Percentiles rank a stretch among this genome's conserved stretches.
Conservation (phyloP, 371 early-diverging fungal species). For the Capniomyces stellatus region DNA sequence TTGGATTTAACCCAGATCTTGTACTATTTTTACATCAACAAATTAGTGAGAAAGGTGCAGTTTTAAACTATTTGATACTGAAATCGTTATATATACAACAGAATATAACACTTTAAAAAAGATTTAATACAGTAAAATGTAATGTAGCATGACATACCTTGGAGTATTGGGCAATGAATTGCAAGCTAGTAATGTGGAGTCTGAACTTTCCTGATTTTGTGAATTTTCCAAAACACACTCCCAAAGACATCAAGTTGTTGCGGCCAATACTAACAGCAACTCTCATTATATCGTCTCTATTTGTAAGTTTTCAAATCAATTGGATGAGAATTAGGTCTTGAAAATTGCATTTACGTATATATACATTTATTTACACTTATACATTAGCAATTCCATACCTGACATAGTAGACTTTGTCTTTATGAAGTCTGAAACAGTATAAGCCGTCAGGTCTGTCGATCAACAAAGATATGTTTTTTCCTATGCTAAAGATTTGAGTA, state of each 20-base stretch:
- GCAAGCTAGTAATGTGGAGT: conserved; percentile 86
- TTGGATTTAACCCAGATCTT: conserved; percentile 98
- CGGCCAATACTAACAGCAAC: conserved; percentile 66
- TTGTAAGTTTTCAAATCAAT: conserved; percentile 9
- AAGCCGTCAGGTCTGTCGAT: conserved; percentile 89
- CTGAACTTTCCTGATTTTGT: conserved; percentile 95
- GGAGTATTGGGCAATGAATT: conserved; percentile 86
- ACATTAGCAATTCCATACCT: conserved; percentile 8
- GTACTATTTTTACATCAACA: conserved; percentile 26
- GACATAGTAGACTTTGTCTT: conserved; percentile 86
- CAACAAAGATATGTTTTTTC: conserved; percentile 82
- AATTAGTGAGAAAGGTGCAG: background rate
- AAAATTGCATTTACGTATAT: background rate
- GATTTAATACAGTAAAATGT: too few relatives aligned
- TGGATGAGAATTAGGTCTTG: background rate
- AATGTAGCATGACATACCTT: conserved; percentile 6
- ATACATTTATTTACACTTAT: background rate
- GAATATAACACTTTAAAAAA: background rate
- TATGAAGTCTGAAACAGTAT: conserved; percentile 87
- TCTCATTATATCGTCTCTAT: conserved; percentile 70
- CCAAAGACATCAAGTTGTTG: conserved; percentile 76
- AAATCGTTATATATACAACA: background rate
- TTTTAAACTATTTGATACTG: too few relatives aligned
- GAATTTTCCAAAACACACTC: conserved; percentile 97
- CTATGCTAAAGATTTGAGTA: conserved; percentile 42